phyloP scores from a whole-genome alignment of 495 filamentous ascomycete species.

The Glonium stellatum region DNA sequence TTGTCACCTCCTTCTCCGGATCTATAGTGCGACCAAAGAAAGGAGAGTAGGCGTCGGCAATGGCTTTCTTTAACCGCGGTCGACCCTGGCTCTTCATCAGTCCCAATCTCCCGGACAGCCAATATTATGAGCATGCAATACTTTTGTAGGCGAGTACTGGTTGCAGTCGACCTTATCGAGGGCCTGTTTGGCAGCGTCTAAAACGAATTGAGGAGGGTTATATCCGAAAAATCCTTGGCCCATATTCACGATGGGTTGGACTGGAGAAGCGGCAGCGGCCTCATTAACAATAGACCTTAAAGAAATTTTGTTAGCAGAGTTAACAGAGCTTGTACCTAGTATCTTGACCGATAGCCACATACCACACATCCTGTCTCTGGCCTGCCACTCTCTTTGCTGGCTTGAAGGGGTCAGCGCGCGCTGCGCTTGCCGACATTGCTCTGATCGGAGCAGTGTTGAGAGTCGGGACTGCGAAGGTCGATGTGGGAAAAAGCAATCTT shows the following conservation, averaged over 20 bases:
- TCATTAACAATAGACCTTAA: conserved; percentile 91
- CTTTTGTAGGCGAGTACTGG: conserved; percentile 91
- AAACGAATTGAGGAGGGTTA: conserved; percentile 86
- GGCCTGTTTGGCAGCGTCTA: conserved; percentile 83
- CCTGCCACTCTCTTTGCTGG: conserved; percentile 76
- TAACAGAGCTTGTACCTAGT: background rate
- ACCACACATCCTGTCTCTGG: conserved; percentile 93
- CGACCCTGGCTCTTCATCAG: conserved; percentile 50
- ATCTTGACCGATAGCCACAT: conserved; percentile 18
- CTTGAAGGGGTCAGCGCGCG: conserved; percentile 42
- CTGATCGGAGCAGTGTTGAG: conserved; percentile 8
- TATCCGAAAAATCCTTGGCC: conserved; percentile 98
- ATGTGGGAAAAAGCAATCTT: background rate
- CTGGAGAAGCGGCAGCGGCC: conserved; percentile 72
- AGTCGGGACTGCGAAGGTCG: background rate
- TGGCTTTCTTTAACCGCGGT: conserved; percentile 80
- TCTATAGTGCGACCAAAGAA: conserved; percentile 73
- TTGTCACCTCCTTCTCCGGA: conserved; percentile 84
- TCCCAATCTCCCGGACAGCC: background rate
- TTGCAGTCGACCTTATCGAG: conserved; percentile 95
- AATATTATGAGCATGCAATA: conserved; percentile 30
- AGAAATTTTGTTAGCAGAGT: background rate
- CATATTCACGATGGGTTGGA: conserved; percentile 91
- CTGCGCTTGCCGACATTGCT: conserved; percentile 25
- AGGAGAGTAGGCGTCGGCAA: conserved; percentile 82